phyloP scores from a whole-genome alignment of 1,284 basidiomycete species.

The Apiotrichum domesticum region DNA sequence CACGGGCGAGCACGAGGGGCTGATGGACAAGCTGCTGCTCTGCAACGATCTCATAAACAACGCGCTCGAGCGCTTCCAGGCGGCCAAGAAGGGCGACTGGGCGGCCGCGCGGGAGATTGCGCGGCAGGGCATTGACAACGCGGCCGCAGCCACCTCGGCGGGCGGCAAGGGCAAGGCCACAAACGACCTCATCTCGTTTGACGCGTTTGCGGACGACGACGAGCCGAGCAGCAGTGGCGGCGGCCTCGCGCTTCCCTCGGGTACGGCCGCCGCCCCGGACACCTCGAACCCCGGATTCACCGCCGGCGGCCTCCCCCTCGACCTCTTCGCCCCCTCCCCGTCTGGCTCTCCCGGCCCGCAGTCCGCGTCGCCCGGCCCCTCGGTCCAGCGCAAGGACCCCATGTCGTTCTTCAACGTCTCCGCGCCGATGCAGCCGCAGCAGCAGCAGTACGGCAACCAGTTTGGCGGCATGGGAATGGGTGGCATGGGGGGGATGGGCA shows the following conservation, averaged over 20 bases:
- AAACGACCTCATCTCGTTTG: constrained; percentile 47
- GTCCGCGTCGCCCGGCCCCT: constrained; percentile 6
- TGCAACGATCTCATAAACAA: constrained; percentile 98
- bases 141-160: neutral
- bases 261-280: constrained; percentile 19
- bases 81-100: constrained; percentile 85
- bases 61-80: constrained; percentile 80
- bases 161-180: constrained; percentile 1
- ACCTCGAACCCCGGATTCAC: constrained; percentile 26
- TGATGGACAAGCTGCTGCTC: constrained; percentile 85
- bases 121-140: constrained; percentile 11
- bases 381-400: constrained; percentile 28
- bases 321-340: constrained; percentile 45
- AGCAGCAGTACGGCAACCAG: constrained; percentile 10
- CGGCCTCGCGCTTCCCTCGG: constrained; percentile 36
- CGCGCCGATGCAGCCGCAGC: neutral
- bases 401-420: constrained; percentile 43
- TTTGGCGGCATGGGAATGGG: constrained; percentile 6
- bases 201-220: constrained; percentile 44
- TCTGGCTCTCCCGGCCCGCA: constrained; percentile 21
- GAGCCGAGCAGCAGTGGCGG: constrained; percentile 23
- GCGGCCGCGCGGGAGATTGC: constrained; percentile 37
- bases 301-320: constrained; percentile 44
- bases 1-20: constrained; percentile 67
- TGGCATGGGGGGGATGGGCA: constrained; percentile 6